These are phyloP conservation scores for Bipolaris zeicola DNA, from an alignment of 2,329 filamentous ascomycete species.

Conservation along the genomic window DNA sequence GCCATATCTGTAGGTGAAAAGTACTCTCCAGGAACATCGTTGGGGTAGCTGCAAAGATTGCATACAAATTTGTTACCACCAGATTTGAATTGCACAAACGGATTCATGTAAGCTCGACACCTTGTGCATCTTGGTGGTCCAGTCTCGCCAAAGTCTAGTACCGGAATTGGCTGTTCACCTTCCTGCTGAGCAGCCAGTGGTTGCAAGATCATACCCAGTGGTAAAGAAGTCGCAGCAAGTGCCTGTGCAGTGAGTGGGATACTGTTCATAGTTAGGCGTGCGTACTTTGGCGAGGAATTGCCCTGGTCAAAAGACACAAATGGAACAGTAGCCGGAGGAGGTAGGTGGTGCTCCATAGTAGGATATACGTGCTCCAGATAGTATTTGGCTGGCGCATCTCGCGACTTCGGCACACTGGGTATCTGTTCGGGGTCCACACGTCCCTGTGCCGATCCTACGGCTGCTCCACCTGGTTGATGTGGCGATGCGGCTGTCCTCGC, in stretches of 20 bases:
- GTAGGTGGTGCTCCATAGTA: slow-evolving; percentile 91
- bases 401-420: slow-evolving; percentile 83
- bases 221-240: slow-evolving; percentile 77
- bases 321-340: slow-evolving; percentile 84
- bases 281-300: slow-evolving; percentile 93
- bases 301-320: slow-evolving; percentile 96
- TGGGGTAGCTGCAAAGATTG: slow-evolving; percentile 97
- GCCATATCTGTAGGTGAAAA: slow-evolving; percentile 89
- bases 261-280: slow-evolving; percentile 88
- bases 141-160: slow-evolving; percentile 90
- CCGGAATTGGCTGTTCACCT: slow-evolving; percentile 85
- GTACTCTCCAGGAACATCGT: slow-evolving; percentile 90
- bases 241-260: slow-evolving; percentile 85
- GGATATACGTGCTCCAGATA: slow-evolving; percentile 89
- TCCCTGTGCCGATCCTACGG: slow-evolving; percentile 67
- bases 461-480: slow-evolving; percentile 36
- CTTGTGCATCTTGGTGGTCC: slow-evolving; percentile 90
- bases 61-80: slow-evolving; percentile 97
- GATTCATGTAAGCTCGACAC: slow-evolving; percentile 96
- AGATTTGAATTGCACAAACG: slow-evolving; percentile 95
- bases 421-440: slow-evolving; percentile 90
- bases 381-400: slow-evolving; percentile 81
- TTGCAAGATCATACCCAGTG: slow-evolving; percentile 86
- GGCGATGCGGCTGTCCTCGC: slow-evolving; percentile 35
- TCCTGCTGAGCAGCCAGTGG: slow-evolving; percentile 82